Evolutionary conservation across 345 rosid genomes (phyloP), one percentile per base, ranked within the genome.

Genomic region (Excoecaria agallocha): DNA sequence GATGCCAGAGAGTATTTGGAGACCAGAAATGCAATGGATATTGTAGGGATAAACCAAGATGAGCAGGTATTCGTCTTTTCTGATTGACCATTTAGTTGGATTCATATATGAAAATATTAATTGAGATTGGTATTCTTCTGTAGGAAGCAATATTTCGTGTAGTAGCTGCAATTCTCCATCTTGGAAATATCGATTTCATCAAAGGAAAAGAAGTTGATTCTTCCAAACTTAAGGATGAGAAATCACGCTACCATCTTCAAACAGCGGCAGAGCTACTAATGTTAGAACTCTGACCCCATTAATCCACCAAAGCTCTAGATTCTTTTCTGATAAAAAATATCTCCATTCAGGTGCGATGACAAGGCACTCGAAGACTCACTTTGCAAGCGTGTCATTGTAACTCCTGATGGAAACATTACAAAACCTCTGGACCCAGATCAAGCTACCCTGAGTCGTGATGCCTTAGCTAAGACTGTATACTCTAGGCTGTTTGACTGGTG

Each of bases 1-100:
- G 93, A 90, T 74, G 86, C 93, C 63, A 85, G 86, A 52, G 93
- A 90, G 83, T 90, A 90, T 73, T 39, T 89, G 73, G 96, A 84
- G 76, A 90, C 93, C 20, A 87, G 89, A 83, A 89, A 86, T 77
- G 96, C 96, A 12, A 90, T 89, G 96, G 91, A 89, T 75, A 84
- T 90, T 73, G 90, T 90, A n/a, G 93, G 93, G 8, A 87, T 90
- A 77, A 84, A 78, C 73, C 85, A 76, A 71, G 82, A 88, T 70
- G 83, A 88, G 68, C 95, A 90, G 95, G 92, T 88, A 30, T n/a
- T 71, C 48, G 62, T 10, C 24, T 12, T 30, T 30, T 30, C 30
- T 30, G 30, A 30, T 30, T 30, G 1, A 30, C 2, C 30, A 30
- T 30, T 30, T 30, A 30, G 30, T 30, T 30, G 30, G 30, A 30